Evolutionary conservation across 2,329 filamentous ascomycete species (phyloP).

Genomic region (Fusarium succisae): DNA sequence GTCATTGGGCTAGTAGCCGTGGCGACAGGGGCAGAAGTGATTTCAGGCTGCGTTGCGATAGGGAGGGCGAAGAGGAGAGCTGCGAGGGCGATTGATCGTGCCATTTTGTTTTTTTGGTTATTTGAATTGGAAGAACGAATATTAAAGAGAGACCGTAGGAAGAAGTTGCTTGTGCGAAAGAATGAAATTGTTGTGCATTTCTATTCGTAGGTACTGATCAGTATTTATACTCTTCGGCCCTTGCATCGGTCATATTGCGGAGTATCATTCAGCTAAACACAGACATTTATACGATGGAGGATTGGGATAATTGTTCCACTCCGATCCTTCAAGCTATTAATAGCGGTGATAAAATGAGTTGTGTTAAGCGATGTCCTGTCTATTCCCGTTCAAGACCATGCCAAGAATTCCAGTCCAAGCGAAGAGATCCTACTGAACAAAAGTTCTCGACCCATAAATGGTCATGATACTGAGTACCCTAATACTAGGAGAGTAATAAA

Average conservation of each 20-base stretch:
- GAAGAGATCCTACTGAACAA: not conserved
- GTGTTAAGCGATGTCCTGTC: not conserved
- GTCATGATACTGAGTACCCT: not conserved
- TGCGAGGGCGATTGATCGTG: not conserved
- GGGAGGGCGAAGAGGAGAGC: not conserved
- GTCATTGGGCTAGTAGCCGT: not conserved
- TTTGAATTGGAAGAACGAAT: not conserved
- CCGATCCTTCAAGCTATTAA: not conserved
- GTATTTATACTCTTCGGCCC: fast-evolving
- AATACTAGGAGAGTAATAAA: fast-evolving
- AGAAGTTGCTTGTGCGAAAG: fast-evolving
- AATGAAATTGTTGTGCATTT: not conserved
- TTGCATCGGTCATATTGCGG: not conserved
- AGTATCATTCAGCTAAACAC: not conserved
- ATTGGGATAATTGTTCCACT: not conserved
- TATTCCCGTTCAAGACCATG: not conserved
- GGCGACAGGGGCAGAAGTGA: fast-evolving
- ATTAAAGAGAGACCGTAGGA: not conserved
- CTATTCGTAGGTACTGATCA: fast-evolving
- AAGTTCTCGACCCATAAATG: not conserved
- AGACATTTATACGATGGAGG: not conserved
- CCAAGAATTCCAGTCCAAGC: not conserved
- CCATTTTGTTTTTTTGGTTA: not conserved
- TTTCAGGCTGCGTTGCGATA: not conserved
- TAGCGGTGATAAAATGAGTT: not conserved